Evolutionary conservation across 495 filamentous ascomycete genomes (phyloP), one percentile per base, ranked within the genome.

Genomic region (Cercophora sp.): DNA sequence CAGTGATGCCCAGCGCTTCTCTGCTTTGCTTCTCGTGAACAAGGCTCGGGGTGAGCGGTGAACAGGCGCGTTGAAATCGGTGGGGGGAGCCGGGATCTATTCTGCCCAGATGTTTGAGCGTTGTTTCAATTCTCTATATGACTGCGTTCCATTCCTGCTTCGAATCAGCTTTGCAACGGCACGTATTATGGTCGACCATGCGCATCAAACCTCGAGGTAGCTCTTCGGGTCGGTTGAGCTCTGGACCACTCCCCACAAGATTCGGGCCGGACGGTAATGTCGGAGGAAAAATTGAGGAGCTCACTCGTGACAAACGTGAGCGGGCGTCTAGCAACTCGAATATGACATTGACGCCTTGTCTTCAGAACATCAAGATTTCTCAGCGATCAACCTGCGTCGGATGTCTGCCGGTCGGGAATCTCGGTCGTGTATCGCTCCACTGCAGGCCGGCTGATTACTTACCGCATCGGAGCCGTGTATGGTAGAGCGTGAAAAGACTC

Each of bases 381-480:
- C 36, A 20, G 36, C 36, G 20, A 20, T 4, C 11, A 18, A 10
- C n/a, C 18, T 15, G 5, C 4, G 34, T 25, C 22, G 39, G 23
- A 27, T 22, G n/a, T n/a, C n/a, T n/a, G n/a, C n/a, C n/a, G n/a
- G n/a, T 46, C 40, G 27, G 51, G 51, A 42, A 10, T 13, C 31
- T 29, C 29, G 42, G 39, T 23, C 23, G 40, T 53, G 41, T 36
- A 46, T 27, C 31, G 51, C 41, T 53, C 51, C 50, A 52, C 50
- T 25, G 25, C 39, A 44, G 31, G 35, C 41, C 40, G 51, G 41
- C 13, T 53, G 40, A 53, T 45, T 37, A 36, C 25, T 35, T 9
- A 19, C 40, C 31, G 48, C 48, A 26, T 37, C 18, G 51, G n/a
- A n/a, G n/a, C n/a, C 41, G 40, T 31, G 18, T 46, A 35, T 23